phyloP scores from a whole-genome alignment of 495 filamentous ascomycete genomes.

The Xylaria nigripes region DNA sequence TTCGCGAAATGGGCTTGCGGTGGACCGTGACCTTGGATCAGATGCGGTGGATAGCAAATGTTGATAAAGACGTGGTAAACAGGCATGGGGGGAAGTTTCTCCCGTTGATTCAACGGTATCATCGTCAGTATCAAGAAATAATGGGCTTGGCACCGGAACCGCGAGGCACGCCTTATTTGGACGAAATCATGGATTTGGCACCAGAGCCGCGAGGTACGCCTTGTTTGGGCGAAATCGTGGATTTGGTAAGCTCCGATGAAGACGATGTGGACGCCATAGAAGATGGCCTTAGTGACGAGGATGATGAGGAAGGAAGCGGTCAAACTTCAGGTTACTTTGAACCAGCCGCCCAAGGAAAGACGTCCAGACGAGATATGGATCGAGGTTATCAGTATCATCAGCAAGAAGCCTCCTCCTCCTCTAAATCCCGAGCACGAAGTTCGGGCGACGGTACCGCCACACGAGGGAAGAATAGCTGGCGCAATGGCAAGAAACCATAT shows the following conservation, averaged over 20 bases:
- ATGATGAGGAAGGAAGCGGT: conserved; percentile 31
- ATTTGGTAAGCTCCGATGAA: conserved; percentile 55
- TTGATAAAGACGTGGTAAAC: conserved; percentile 61
- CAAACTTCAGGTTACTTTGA: conserved; percentile 41
- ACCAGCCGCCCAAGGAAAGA: conserved; percentile 20
- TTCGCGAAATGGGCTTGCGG: conserved; percentile 76
- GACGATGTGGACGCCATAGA: conserved; percentile 46
- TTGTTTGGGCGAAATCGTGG: conserved; percentile 42
- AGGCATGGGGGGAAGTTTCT: conserved; percentile 62
- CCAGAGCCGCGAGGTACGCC: conserved; percentile 2
- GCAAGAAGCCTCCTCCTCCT: conserved; percentile 8
- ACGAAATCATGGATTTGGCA: conserved; percentile 44
- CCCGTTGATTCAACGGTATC: conserved; percentile 50
- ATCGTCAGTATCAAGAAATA: conserved; percentile 52
- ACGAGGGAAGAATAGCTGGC: conserved; percentile 12
- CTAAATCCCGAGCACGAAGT: conserved; percentile 9
- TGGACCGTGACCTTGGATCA: conserved; percentile 53
- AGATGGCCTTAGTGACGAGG: conserved; percentile 30
- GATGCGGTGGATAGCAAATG: conserved; percentile 59
- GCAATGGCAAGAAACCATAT: conserved; percentile 17
- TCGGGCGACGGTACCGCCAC: conserved; percentile 8
- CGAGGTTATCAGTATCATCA: conserved; percentile 2
- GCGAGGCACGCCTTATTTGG: conserved; percentile 1
- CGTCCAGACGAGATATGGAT: conserved; percentile 21
- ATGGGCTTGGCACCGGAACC: conserved; percentile 24